These are phyloP conservation scores for Jackrogersella multiformis DNA, from an alignment of 495 filamentous ascomycete species.

Conservation along the genomic window DNA sequence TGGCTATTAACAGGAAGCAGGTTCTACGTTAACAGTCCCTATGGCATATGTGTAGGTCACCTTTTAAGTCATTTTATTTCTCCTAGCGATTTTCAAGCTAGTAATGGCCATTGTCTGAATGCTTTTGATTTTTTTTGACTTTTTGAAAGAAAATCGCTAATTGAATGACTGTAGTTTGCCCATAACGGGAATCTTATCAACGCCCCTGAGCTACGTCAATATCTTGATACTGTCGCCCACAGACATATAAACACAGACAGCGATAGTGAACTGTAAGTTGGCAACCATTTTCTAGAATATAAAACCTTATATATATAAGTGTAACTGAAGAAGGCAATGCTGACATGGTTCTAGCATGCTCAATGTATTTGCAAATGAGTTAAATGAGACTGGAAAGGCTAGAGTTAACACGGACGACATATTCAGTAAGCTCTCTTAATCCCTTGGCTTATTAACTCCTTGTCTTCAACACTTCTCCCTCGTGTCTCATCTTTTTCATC, in stretches of 20 bases:
- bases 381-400: constrained; percentile 95
- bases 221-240: constrained; percentile 87
- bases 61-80: not conserved
- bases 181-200: constrained; percentile 96
- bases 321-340: not conserved
- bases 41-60: constrained; percentile 62
- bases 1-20: constrained; percentile 19
- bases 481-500: not conserved
- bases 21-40: constrained; percentile 87
- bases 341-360: constrained; percentile 64
- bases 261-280: constrained; percentile 73
- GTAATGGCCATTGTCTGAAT: too few relatives aligned
- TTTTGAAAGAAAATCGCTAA: constrained; percentile 4
- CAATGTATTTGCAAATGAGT: constrained; percentile 92
- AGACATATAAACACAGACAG: constrained; percentile 97
- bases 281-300: not conserved
- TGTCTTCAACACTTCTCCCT: constrained; percentile 8
- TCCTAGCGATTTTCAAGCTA: not conserved
- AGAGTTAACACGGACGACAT: constrained; percentile 92
- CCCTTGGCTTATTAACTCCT: constrained; percentile 7
- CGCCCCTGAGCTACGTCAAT: constrained; percentile 77
- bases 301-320: not conserved
- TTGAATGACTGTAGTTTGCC: constrained; percentile 33
- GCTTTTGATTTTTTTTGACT: too few relatives aligned
- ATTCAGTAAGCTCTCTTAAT: constrained; percentile 70